Evolutionary conservation across 1,284 basidiomycete species (phyloP).

Genomic region (Sanghuangporus weigelae): DNA sequence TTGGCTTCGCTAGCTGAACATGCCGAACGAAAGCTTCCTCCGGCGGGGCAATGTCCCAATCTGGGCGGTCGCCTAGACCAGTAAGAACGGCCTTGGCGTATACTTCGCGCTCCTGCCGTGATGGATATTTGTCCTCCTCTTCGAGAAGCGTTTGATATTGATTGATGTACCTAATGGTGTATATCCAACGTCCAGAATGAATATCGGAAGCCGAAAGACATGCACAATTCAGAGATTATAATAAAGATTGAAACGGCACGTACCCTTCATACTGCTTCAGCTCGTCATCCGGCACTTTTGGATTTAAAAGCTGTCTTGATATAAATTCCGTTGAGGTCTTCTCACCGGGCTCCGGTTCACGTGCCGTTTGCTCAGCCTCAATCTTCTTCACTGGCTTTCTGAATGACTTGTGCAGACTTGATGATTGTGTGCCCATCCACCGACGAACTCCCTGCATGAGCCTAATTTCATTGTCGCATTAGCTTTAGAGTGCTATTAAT

Average conservation of each 20-base stretch:
- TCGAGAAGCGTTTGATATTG: slow-evolving; percentile 62
- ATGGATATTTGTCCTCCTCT: slow-evolving; percentile 39
- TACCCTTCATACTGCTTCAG: slow-evolving; percentile 78
- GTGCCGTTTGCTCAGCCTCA: slow-evolving; percentile 28
- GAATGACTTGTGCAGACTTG: slow-evolving; percentile 37
- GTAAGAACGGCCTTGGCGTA: slow-evolving; percentile 52
- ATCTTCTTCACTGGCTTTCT: slow-evolving; percentile 30
- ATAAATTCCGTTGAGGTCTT: slow-evolving; percentile 61
- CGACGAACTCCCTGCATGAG: slow-evolving; percentile 69
- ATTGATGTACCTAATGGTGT: slow-evolving; percentile 56
- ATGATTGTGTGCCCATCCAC: slow-evolving; percentile 57
- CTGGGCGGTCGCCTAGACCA: slow-evolving; percentile 35
- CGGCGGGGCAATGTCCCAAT: slow-evolving; percentile 34
- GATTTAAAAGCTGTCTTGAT: slow-evolving; percentile 58
- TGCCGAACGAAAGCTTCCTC: slow-evolving; percentile 35
- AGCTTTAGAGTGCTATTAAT: background rate
- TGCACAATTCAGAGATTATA: too few species aligned
- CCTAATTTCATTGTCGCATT: slow-evolving; percentile 29
- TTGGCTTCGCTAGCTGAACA: slow-evolving; percentile 34
- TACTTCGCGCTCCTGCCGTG: slow-evolving; percentile 50
- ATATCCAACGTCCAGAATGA: background rate
- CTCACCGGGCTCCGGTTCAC: slow-evolving; percentile 34
- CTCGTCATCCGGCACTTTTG: slow-evolving; percentile 60
- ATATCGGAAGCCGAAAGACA: too few species aligned
- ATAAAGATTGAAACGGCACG: slow-evolving; percentile 21